phyloP scores from a whole-genome alignment of 345 rosid species.

The Salix exigua region DNA sequence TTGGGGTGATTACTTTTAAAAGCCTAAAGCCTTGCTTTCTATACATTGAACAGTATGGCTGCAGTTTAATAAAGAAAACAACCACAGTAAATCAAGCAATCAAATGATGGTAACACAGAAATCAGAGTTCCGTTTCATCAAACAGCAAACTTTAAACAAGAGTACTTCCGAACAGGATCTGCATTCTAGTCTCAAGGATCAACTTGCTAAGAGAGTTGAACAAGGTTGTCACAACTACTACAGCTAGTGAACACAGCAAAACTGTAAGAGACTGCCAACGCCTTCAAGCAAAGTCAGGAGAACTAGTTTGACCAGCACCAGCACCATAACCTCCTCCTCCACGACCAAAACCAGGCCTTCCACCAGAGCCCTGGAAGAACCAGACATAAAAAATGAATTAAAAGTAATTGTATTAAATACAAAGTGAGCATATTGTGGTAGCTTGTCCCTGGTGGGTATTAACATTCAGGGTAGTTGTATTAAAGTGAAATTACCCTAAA shows the following conservation, averaged over 20 bases:
- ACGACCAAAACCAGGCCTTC: constrained; percentile 73
- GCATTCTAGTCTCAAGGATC: constrained; percentile 2
- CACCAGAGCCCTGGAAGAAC: constrained; percentile 49
- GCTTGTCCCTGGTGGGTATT: not conserved
- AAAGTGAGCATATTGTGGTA: not conserved
- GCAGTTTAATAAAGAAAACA: not conserved
- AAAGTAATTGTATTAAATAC: not conserved
- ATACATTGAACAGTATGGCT: too few relatives aligned
- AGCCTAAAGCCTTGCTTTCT: too few relatives aligned
- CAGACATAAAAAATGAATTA: not conserved
- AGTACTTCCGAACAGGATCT: not conserved
- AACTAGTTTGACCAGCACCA: constrained; percentile 37
- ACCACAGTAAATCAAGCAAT: not conserved
- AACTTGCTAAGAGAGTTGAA: not conserved
- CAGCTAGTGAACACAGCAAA: not conserved
- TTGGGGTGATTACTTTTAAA: too few relatives aligned
- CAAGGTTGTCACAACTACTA: constrained; percentile 7
- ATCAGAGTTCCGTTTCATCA: not conserved
- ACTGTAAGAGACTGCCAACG: not conserved
- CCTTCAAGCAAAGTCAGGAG: constrained; percentile 48
- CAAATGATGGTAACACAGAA: not conserved
- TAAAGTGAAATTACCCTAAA: constrained; percentile 33
- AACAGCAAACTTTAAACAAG: not conserved
- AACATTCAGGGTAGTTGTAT: not conserved
- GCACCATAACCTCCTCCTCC: constrained; percentile 62